Evolutionary conservation across 2,329 filamentous ascomycete genomes (phyloP), one percentile per base, ranked within the genome.

Genomic region (Chaetomium sp.): DNA sequence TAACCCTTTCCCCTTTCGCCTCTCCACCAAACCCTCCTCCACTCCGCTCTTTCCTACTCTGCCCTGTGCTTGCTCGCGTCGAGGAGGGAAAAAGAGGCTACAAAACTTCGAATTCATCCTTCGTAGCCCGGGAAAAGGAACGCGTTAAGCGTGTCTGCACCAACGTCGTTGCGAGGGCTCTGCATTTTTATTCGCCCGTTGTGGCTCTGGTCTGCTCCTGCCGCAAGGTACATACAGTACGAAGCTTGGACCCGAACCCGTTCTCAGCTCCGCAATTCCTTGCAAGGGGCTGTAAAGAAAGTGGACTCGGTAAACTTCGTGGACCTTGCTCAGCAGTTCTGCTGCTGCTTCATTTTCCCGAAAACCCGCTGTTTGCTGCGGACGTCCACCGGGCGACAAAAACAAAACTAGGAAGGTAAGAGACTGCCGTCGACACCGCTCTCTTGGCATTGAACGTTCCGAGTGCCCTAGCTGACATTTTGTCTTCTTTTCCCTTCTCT

Each of bases 321-420:
- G 53, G 49, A 45, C 35, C 59, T 56, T 50, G 27, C 49, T 52
- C 47, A 45, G 48, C 19, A 27, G 19, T 27, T 27, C 19, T 27
- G 19, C 19, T 27, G 19, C 43, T 58, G 43, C 56, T 55, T 58
- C 55, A 54, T 61, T 59, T 57, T 59, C 58, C 60, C 59, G 54
- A 61, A 60, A 58, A 62, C 58, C 59, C 57, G 58, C 55, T 55
- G 49, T 55, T 53, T 55, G 56, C 49, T 58, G 49, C 49, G 53
- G 54, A 55, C 52, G 56, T 55, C 53, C 56, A 55, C 56, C 52
- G 52, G 52, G 36, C 53, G 49, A 53, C 47, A 53, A 58, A 61
- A 27, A 27, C 19, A 27, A 27, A 27, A 27, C 19, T 27, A 27
- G 19, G 19, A 27, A 61, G 53, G 60, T 58, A 54, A 49, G 58